Conservation (phyloP, 805 yeast genomes). For the Candida sonorensis region DNA sequence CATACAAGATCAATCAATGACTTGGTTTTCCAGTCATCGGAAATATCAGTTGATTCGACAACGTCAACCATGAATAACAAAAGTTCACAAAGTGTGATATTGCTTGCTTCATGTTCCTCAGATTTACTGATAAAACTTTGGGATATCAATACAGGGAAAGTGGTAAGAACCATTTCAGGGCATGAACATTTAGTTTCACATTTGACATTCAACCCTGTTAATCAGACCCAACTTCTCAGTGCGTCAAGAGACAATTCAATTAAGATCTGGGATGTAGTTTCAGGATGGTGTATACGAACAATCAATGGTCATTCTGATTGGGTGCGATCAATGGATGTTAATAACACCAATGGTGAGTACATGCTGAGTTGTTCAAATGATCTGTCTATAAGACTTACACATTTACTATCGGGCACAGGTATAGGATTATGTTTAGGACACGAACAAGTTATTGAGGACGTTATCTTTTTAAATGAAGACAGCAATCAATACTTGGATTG, state of each 20-base stretch:
- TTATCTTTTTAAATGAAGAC: slow-evolving; percentile 53
- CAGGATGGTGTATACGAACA: slow-evolving; percentile 62
- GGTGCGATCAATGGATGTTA: slow-evolving; percentile 62
- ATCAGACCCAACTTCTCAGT: slow-evolving; percentile 45
- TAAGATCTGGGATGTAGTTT: slow-evolving; percentile 57
- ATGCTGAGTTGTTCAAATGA: slow-evolving; percentile 74
- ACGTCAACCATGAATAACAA: neutral
- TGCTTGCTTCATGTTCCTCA: slow-evolving; percentile 44
- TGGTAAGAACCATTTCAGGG: slow-evolving; percentile 59
- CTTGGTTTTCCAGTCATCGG: slow-evolving; percentile 48
- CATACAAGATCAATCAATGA: slow-evolving; percentile 67
- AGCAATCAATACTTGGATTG: slow-evolving; percentile 44
- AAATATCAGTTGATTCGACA: slow-evolving; percentile 17
- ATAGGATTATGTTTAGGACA: slow-evolving; percentile 68
- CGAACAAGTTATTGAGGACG: slow-evolving; percentile 74
- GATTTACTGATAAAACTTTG: slow-evolving; percentile 61
- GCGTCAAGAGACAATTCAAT: slow-evolving; percentile 59
- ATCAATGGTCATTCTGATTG: slow-evolving; percentile 83
- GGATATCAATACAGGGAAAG: slow-evolving; percentile 36
- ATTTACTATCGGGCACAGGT: slow-evolving; percentile 59
- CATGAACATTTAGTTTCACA: slow-evolving; percentile 84
- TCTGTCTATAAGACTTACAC: slow-evolving; percentile 63
- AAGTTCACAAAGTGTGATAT: slow-evolving; percentile 21
- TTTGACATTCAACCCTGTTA: slow-evolving; percentile 42
- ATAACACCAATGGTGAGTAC: slow-evolving; percentile 41